Conservation (phyloP, 2,329 filamentous ascomycete genomes). For the Simplicillium aogashimaense region DNA sequence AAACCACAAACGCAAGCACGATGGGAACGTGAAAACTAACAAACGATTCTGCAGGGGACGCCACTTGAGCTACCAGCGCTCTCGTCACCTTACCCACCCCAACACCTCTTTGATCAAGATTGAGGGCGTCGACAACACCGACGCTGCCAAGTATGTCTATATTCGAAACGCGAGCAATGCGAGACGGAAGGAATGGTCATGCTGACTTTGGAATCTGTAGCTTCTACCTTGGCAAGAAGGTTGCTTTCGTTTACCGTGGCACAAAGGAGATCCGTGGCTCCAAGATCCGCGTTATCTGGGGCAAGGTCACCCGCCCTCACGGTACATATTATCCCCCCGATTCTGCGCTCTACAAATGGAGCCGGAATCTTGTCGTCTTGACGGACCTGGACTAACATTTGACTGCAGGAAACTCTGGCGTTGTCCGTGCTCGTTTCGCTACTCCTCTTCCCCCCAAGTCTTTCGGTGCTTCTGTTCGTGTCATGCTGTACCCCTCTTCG, state of each 20-base stretch:
- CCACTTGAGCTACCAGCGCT: slow-evolving; percentile 96
- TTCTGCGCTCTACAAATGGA: neutral
- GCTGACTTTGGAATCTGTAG: slow-evolving; percentile 20
- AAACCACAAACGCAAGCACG: neutral
- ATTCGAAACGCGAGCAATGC: neutral
- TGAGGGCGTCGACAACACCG: slow-evolving; percentile 88
- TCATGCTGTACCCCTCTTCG: slow-evolving; percentile 97
- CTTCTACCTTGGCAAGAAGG: slow-evolving; percentile 98
- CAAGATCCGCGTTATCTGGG: slow-evolving; percentile 99
- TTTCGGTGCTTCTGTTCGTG: slow-evolving; percentile 90
- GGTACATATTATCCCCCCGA: slow-evolving; percentile 45
- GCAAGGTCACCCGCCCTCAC: slow-evolving; percentile 93
- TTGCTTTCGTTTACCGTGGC: slow-evolving; percentile 97
- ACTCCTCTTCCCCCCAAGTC: slow-evolving; percentile 92
- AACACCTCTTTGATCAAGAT: slow-evolving; percentile 95
- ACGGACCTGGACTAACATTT: slow-evolving; percentile 6
- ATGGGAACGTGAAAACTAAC: slow-evolving; percentile 8
- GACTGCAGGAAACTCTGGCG: slow-evolving; percentile 78
- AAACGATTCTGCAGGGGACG: slow-evolving; percentile 58
- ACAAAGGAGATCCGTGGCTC: slow-evolving; percentile 91
- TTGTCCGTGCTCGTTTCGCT: slow-evolving; percentile 96
- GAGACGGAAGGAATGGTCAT: neutral
- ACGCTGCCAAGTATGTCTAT: slow-evolving; percentile 69
- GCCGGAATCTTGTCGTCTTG: neutral
- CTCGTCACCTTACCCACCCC: slow-evolving; percentile 84